Base-by-base conservation (phyloP, 148 eudicot genomes). In the Heliamphora exappendiculata region DNA sequence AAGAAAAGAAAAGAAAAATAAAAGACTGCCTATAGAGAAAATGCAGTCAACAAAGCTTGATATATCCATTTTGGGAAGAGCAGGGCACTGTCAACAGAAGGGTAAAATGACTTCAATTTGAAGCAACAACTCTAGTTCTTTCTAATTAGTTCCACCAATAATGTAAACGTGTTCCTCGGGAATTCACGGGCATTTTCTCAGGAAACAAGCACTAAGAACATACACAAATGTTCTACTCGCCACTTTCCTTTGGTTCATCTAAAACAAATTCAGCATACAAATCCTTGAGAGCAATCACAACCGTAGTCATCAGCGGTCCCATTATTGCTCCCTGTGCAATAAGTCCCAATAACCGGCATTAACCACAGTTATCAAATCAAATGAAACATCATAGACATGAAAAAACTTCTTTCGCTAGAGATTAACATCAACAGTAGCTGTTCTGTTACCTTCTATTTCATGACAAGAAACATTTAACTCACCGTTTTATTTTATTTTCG, bases 231-330 rank as follows among this genome's bases (percentile, higher is more conserved):
- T 13, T 11, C 50, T 67, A 42, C 19, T n/a, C 29, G 31, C 41
- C 33, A 39, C 31, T 39, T 22, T 42, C 49, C 50, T 67, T 42
- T 9, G 33, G 50, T 39, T 41, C 71, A 39, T 39, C 50, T 50
- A 67, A 41, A 67, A 67, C 49, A 67, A 67, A 67, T 67, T 67
- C 50, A 3, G 50, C 50, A 68, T 94, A 94, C 83, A 94, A 74
- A 87, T 94, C 93, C 84, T 94, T 94, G 3, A 94, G 83, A 51
- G 95, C 98, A 45, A 94, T 88, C 63, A 94, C 97, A 73, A 94
- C 92, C 0, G 98, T 94, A 4, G 97, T 94, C 76, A 94, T 90
- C 78, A 92, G 74, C 29, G 98, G 98, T 49, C 98, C 98, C 98
- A 94, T 90, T 85, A 94, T 91, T 47, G 98, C 98, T 85, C 98